Base-by-base conservation (phyloP, 129 eudicot species). In the Artemisia annua region DNA sequence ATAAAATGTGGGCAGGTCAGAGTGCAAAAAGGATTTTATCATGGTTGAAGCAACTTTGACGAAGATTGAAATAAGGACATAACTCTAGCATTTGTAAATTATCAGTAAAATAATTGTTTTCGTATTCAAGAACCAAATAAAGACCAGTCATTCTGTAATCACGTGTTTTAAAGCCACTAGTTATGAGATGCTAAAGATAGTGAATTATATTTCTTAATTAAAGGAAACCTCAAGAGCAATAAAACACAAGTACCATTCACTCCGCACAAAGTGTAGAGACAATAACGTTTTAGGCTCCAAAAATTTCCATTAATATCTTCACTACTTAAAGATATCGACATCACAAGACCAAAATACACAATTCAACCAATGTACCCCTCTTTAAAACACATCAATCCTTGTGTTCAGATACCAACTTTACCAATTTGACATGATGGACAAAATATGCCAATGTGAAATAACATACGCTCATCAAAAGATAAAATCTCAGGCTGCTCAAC, bases 401-500 rank as follows among this genome's bases (percentile, higher is more conserved):
- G 14, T 60, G 61, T 80, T 80, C 61, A 66, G 75, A 67, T 68
- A 50, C 56, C 30, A 78, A 7, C 76, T 77, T 67, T 71, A 67
- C 78, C 63, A 76, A 70, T 66, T 75, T 72, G 69, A 80, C 77
- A 75, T 63, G 64, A 63, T 63, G 59, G 15, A 75, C 84, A 81
- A 81, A 81, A 81, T 63, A 75, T 63, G 81, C 72, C 81, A 35
- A 43, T 19, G 4, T 2, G 46, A 52, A 63, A 61, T 53, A 63
- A 43, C 63, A 18, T 22, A 54, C 68, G 69, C 69, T 51, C 78
- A 66, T 71, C 63, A 56, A n/a, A 65, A 72, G 50, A 49, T 48
- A 26, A 39, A 53, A 26, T 49, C 15, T 69, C 28, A 72, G 52
- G 24, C 66, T 59, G 72, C 78, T 92, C 90, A 93, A 81, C 89